Base-by-base conservation (phyloP, 1,284 basidiomycete species). In the Boletellus deceptivus region DNA sequence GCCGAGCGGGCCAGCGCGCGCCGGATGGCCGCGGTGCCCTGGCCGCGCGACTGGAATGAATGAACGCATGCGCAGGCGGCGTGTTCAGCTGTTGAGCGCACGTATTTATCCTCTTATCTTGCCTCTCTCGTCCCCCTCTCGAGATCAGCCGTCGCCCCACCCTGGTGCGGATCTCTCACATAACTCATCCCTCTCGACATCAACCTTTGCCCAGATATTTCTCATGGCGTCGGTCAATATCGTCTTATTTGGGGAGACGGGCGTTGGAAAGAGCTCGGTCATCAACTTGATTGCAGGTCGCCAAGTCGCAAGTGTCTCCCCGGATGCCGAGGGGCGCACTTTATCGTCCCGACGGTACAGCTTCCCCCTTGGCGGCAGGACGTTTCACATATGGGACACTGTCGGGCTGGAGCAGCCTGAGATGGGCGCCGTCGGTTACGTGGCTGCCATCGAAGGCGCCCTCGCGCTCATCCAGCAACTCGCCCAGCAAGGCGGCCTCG, bases 341-440 rank as follows among this genome's bases (percentile, higher is more conserved):
- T 5, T 66, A 6, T 45, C 52, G 53, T 73, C 44, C 51, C 67
- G 35, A 61, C 71, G 47, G 25, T 50, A 64, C 44, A 46, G 18
- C 18, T 59, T 65, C 36, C 22, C 47, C 3, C 49, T 55, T 27
- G 44, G 18, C 4, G 56, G 52, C n/a, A 60, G 53, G 10, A 11
- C 43, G 4, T 57, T 63, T 37, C 48, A 63, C 6, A 42, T 67
- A n/a, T 67, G 54, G 62, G 73, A 74, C 47, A 74, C 72, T 17
- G 63, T 62, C 0, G 74, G 75, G 10, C 62, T 75, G 13, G 60
- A 71, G 45, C 68, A 74, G 38, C 65, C 70, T 13, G 50, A 55
- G 17, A n/a, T 62, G 60, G 31, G 57, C 8, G 22, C 59, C 46
- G 27, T 62, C 50, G 25, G 57, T 53, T 53, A 64, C 60, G 41